Conservation (phyloP, 1,139 yeast genomes). For the Taphrina confusa region DNA sequence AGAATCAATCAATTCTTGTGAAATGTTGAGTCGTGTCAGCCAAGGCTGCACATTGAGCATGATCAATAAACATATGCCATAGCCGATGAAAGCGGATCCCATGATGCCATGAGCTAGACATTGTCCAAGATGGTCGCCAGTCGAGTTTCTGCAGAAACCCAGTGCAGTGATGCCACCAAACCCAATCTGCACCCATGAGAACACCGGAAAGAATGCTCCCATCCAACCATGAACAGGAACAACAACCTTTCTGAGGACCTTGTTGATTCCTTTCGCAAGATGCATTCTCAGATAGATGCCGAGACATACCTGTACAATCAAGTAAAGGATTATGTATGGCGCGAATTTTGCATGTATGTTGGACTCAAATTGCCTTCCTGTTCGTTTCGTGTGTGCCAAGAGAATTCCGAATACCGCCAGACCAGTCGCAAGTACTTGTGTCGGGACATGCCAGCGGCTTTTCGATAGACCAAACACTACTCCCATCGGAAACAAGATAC, state of each 20-base stretch:
- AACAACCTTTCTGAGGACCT: slow-evolving; percentile 43
- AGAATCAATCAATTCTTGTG: slow-evolving; percentile 87
- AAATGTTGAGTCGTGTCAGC: slow-evolving; percentile 51
- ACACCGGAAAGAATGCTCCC: slow-evolving; percentile 49
- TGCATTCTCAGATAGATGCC: slow-evolving; percentile 48
- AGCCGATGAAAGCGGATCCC: slow-evolving; percentile 83
- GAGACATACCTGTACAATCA: slow-evolving; percentile 44
- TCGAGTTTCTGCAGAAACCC: slow-evolving; percentile 66
- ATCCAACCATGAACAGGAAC: slow-evolving; percentile 46
- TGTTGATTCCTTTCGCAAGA: slow-evolving; percentile 38
- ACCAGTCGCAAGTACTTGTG: slow-evolving; percentile 47
- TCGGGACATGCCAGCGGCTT: slow-evolving; percentile 48
- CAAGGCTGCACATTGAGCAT: slow-evolving; percentile 57
- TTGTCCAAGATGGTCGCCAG: slow-evolving; percentile 76
- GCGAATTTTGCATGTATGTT: slow-evolving; percentile 47
- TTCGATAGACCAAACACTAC: slow-evolving; percentile 50
- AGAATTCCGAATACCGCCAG: slow-evolving; percentile 48
- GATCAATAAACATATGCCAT: slow-evolving; percentile 68
- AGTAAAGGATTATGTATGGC: slow-evolving; percentile 43
- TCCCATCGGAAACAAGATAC: slow-evolving; percentile 50
- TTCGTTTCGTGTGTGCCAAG: slow-evolving; percentile 48
- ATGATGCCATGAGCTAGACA: slow-evolving; percentile 95
- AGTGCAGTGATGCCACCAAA: slow-evolving; percentile 80
- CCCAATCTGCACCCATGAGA: slow-evolving; percentile 66
- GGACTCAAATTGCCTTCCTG: slow-evolving; percentile 47